Conservation (phyloP, 2,329 filamentous ascomycete genomes). For the Cytospora schulzeri region DNA sequence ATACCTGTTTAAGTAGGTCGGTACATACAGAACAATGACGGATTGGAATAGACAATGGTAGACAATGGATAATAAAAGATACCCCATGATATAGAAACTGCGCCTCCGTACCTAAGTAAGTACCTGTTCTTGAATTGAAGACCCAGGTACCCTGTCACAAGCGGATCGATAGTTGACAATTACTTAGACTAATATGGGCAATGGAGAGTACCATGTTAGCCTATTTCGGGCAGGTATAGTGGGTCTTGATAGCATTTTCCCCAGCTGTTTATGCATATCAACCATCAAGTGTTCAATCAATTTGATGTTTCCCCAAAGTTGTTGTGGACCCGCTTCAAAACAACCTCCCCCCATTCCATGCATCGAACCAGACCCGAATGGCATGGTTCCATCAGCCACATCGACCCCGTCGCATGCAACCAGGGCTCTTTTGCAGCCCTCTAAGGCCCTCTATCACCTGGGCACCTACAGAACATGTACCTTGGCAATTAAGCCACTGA, state of each 20-base stretch:
- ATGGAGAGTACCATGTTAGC: background rate
- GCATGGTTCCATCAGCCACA: conserved; percentile 18
- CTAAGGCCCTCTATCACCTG: background rate
- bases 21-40: no score
- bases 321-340: background rate
- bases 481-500: background rate
- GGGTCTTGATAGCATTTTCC: background rate
- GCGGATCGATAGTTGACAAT: no score
- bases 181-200: background rate
- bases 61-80: no score
- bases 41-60: no score
- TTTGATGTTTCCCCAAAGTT: background rate
- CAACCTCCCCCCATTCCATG: background rate
- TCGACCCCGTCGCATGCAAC: background rate
- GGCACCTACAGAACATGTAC: background rate
- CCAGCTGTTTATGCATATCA: background rate
- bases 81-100: no score
- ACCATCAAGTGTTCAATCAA: no score
- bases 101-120: no score
- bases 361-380: conserved; percentile 4
- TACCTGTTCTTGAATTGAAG: no score
- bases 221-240: background rate
- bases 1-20: no score
- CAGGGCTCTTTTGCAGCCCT: background rate
- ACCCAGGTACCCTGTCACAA: no score